These are phyloP conservation scores for Orychophragmus violaceus DNA, from an alignment of 345 rosid genomes.

Conservation along the genomic window DNA sequence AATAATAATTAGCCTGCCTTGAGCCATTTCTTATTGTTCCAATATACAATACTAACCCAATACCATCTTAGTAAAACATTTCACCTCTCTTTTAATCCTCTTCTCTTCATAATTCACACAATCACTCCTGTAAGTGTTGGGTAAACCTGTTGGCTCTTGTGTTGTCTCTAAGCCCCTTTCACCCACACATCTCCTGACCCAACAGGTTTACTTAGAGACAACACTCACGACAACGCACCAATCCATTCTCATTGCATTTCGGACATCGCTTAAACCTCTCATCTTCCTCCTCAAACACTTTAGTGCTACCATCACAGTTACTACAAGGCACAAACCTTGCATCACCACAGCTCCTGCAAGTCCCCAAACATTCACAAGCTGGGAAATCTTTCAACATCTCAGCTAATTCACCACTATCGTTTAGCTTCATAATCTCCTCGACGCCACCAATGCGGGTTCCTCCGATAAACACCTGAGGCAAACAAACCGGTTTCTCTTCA, in stretches of 20 bases:
- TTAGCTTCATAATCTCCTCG: conserved; percentile 69
- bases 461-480: conserved; percentile 67
- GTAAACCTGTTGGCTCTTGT: no score
- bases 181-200: conserved; percentile 9
- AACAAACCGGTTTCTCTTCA: conserved; percentile 32
- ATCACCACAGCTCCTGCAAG: conserved; percentile 67
- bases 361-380: conserved; percentile 25
- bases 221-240: conserved; percentile 67
- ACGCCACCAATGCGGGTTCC: conserved; percentile 62
- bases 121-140: no score
- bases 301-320: conserved; percentile 71
- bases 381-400: conserved; percentile 55
- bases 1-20: background rate
- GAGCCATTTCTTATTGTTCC: conserved; percentile 22
- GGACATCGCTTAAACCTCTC: conserved; percentile 51
- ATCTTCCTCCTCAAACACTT: conserved; percentile 51
- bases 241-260: conserved; percentile 82
- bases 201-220: conserved; percentile 25
- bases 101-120: conserved; percentile 11
- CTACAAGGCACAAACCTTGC: conserved; percentile 69
- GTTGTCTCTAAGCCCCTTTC: background rate
- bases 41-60: conserved; percentile 21
- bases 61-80: background rate
- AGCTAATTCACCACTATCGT: conserved; percentile 60
- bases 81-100: background rate